Evolutionary conservation across 768 basidiomycete genomes (phyloP), one percentile per base, ranked within the genome.

Genomic region (Coprinellus micaceus): DNA sequence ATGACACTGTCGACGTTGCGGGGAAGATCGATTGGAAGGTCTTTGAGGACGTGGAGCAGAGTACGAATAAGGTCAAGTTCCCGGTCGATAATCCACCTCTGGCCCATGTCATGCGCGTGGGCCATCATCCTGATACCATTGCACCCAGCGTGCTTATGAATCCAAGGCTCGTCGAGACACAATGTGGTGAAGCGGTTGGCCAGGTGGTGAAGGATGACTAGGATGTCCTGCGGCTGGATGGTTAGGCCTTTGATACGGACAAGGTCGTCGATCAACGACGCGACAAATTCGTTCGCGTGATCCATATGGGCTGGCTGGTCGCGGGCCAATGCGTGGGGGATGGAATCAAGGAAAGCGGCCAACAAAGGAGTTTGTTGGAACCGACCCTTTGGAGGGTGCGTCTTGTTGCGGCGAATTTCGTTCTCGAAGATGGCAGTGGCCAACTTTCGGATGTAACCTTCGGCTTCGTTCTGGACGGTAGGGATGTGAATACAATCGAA

Each of bases 131-230:
- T 82, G 66, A 98, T 88, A 2, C 94, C 96, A 46, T 74, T 77
- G 62, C 91, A 94, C 12, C 94, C 97, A 9, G 95, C 96, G 64
- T 85, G 86, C 70, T 98, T 97, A 53, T 84, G 80, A 2, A 79
- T 80, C 95, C 95, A 97, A 0, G 90, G 80, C 64, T 94, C 94
- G 56, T 97, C 95, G 54, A 94, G 81, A 66, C 95, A 97, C 24
- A 97, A 77, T 2, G 89, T 84, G 43, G 82, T 85, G 72, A 98
- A 91, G 15, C 91, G 85, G 58, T 83, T 83, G 5, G 90, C 86
- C 43, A 98, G 78, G 61, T 93, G 88, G 64, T 93, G 88, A 48
- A 98, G 72, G 33, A 92, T 82, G 6, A 78, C 75, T 49, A 85
- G 74, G 41, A 89, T 74, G 58, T 89, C 87, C 52, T 78, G 80